phyloP scores from a whole-genome alignment of 805 yeast species.

The Jamesozyma hellenica region DNA sequence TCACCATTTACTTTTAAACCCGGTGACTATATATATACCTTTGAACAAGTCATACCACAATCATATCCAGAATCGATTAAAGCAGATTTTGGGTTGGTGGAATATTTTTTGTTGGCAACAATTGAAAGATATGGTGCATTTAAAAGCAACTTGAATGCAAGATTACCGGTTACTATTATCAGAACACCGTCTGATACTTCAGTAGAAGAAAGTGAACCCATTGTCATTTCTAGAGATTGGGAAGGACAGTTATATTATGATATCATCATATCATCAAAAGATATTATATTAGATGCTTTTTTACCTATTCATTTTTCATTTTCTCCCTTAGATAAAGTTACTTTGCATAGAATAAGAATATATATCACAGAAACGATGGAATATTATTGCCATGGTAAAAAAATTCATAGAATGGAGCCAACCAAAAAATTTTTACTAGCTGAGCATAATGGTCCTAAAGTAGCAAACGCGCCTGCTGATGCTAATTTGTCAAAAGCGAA shows the following conservation, averaged over 20 bases:
- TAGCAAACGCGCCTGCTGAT: conserved; percentile 25
- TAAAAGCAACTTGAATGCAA: conserved; percentile 61
- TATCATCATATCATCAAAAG: conserved; percentile 81
- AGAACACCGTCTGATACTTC: conserved; percentile 71
- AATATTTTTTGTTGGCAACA: conserved; percentile 57
- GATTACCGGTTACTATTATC: conserved; percentile 53
- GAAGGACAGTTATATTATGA: conserved; percentile 86
- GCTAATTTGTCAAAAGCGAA: conserved; percentile 30
- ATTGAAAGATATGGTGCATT: conserved; percentile 78
- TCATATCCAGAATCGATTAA: conserved; percentile 70
- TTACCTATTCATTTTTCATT: conserved; percentile 78
- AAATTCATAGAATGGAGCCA: conserved; percentile 90
- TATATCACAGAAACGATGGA: conserved; percentile 84
- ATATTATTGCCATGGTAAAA: conserved; percentile 75
- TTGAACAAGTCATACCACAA: conserved; percentile 79
- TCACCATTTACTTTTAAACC: conserved; percentile 48
- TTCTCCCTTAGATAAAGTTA: conserved; percentile 77
- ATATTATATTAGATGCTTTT: conserved; percentile 71
- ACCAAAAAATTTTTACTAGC: conserved; percentile 65
- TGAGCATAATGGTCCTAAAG: conserved; percentile 64
- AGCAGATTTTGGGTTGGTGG: conserved; percentile 74
- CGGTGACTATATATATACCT: conserved; percentile 87
- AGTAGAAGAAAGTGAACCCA: conserved; percentile 86
- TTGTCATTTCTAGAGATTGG: conserved; percentile 85
- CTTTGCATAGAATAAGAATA: conserved; percentile 75